These are phyloP conservation scores for Pestalotiopsis sp. DNA, from an alignment of 2,329 filamentous ascomycete species.

Conservation along the genomic window DNA sequence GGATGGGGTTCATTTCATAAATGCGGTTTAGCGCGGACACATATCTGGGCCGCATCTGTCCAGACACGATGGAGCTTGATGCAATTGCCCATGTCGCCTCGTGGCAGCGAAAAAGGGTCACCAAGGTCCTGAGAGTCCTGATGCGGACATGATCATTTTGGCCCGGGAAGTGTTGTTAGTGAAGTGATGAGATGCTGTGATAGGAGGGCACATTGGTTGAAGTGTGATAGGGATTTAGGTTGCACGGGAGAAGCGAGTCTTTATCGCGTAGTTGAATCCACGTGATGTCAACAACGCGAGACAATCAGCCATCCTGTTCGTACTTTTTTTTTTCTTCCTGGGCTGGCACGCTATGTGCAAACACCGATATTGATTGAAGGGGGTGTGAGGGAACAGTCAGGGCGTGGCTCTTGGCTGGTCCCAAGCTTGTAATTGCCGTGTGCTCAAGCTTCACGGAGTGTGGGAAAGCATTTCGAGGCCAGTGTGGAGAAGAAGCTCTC, in stretches of 20 bases:
- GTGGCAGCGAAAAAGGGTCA: not conserved
- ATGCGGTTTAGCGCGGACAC: slow-evolving; percentile 25
- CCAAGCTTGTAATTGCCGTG: slow-evolving; percentile 5
- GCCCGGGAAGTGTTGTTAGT: not conserved
- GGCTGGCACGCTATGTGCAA: not conserved
- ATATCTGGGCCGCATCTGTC: slow-evolving; percentile 7
- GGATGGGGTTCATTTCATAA: not conserved
- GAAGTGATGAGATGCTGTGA: not conserved
- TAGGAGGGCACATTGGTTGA: not conserved
- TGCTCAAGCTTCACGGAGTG: not conserved
- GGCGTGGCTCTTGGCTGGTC: slow-evolving; percentile 10
- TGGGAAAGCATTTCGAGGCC: not conserved
- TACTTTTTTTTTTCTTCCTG: no score
- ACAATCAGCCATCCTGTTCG: slow-evolving; percentile 3
- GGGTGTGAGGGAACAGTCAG: not conserved
- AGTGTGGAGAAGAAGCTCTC: slow-evolving; percentile 4
- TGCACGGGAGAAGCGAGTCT: not conserved
- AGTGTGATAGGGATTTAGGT: not conserved
- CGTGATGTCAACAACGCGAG: slow-evolving; percentile 15
- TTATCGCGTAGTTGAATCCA: slow-evolving; percentile 5
- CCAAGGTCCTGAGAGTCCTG: no score
- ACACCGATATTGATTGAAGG: not conserved
- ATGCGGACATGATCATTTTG: not conserved
- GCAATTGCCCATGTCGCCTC: not conserved
- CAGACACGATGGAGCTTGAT: not conserved